These are phyloP conservation scores for Narthecium ossifragum DNA, from an alignment of 106 monocot genomes.

Conservation along the genomic window DNA sequence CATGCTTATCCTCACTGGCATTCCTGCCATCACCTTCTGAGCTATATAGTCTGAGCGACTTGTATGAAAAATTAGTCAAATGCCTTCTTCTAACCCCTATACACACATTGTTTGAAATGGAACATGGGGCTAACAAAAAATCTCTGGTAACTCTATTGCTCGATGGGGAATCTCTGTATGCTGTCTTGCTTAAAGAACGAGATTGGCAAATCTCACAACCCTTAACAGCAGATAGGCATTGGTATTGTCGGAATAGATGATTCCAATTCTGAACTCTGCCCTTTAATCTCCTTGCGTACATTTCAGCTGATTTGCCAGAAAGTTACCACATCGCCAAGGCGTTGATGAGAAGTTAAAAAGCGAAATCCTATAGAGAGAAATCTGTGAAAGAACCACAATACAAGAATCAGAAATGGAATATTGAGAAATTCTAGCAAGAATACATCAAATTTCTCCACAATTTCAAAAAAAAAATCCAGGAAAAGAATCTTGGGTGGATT, in stretches of 20 bases:
- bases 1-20: constrained; percentile 50
- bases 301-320: too few relatives aligned
- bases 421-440: too few relatives aligned
- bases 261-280: constrained; percentile 21
- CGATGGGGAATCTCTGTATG: neutral
- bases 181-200: neutral
- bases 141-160: constrained; percentile 15
- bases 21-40: constrained; percentile 63
- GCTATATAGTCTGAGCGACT: constrained; percentile 46
- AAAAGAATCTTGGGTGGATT: too few relatives aligned
- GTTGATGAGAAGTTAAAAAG: too few relatives aligned
- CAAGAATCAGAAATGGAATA: too few relatives aligned
- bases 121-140: constrained; percentile 10
- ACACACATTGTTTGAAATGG: constrained; percentile 1
- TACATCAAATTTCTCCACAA: too few relatives aligned
- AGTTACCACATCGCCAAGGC: too few relatives aligned
- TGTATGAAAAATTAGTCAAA: neutral
- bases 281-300: constrained; percentile 52
- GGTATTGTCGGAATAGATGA: constrained; percentile 11
- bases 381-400: too few relatives aligned
- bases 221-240: neutral
- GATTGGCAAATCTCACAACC: constrained; percentile 2
- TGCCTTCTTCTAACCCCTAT: constrained; percentile 9
- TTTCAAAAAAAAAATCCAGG: too few relatives aligned
- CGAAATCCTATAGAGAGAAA: too few relatives aligned